Conservation (phyloP, 768 basidiomycete species). For the Pulveroboletus ravenelii region DNA sequence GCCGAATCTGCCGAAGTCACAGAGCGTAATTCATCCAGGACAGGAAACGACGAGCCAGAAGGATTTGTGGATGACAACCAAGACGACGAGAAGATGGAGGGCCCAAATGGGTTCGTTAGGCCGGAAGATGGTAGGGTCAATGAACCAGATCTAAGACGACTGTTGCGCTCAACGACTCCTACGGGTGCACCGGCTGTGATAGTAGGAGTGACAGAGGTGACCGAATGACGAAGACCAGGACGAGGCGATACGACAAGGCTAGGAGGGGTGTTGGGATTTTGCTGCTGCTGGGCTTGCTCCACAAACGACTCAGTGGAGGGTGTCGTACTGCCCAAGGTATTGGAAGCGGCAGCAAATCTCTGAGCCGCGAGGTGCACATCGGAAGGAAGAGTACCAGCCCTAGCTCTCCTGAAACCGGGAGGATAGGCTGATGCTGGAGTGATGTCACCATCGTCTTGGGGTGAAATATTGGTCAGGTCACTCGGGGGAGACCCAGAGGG, state of each 20-base stretch:
- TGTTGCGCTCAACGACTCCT: constrained; percentile 55
- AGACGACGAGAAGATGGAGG: constrained; percentile 84
- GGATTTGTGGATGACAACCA: constrained; percentile 71
- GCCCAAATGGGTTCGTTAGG: constrained; percentile 78
- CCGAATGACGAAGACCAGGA: constrained; percentile 72
- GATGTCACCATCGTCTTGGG: constrained; percentile 52
- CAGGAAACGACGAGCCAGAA: constrained; percentile 52
- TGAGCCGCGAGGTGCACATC: constrained; percentile 87
- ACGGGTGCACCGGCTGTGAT: constrained; percentile 37
- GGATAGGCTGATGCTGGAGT: constrained; percentile 75
- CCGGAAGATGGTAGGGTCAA: constrained; percentile 79
- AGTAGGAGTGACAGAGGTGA: constrained; percentile 55
- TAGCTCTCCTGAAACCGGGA: constrained; percentile 85
- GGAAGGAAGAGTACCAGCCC: constrained; percentile 97
- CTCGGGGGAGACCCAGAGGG: constrained; percentile 71
- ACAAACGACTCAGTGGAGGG: constrained; percentile 47
- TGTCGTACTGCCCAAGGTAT: constrained; percentile 46
- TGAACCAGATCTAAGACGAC: constrained; percentile 88
- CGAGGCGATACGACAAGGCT: constrained; percentile 46
- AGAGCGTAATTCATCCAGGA: constrained; percentile 78
- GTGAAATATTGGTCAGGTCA: constrained; percentile 56
- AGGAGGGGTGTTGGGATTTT: constrained; percentile 36
- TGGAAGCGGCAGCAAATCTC: constrained; percentile 67
- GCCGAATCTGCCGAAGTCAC: constrained; percentile 73
- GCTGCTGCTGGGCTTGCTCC: constrained; percentile 40